phyloP scores from a whole-genome alignment of 257 asterid genomes.

The Jacaranda copaia region DNA sequence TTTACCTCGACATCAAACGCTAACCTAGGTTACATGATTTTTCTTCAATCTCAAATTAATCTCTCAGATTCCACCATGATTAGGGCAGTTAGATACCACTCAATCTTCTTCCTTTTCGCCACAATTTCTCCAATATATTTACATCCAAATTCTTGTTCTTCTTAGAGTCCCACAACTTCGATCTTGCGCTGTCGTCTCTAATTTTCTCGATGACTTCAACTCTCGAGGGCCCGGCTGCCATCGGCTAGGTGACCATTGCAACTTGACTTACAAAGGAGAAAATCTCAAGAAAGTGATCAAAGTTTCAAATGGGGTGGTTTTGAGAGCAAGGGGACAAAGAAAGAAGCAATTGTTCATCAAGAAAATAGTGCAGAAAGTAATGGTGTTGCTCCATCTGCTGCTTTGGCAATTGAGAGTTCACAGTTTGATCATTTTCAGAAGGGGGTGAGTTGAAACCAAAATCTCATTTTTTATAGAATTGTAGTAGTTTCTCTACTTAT shows the following conservation, averaged over 20 bases:
- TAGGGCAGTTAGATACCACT: too few species aligned
- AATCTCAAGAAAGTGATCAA: constrained; percentile 30
- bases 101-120: too few species aligned
- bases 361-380: background rate
- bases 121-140: too few species aligned
- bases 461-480: too few species aligned
- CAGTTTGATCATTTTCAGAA: background rate
- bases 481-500: background rate
- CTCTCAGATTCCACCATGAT: too few species aligned
- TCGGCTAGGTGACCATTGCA: constrained; percentile 52
- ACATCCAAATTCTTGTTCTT: constrained; percentile 83
- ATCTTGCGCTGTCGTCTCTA: constrained; percentile 86
- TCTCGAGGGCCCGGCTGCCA: constrained; percentile 65
- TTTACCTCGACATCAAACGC: too few species aligned
- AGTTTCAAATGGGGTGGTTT: constrained; percentile 1
- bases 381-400: background rate
- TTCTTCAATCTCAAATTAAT: too few species aligned
- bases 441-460: constrained; percentile 26
- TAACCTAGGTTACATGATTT: too few species aligned
- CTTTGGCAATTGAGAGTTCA: background rate
- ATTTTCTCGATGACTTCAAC: constrained; percentile 64
- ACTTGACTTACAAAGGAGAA: constrained; percentile 25
- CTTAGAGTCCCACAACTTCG: constrained; percentile 84
- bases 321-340: constrained; percentile 4
- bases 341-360: background rate